phyloP scores from a whole-genome alignment of 2,329 filamentous ascomycete genomes.

The Aspergillus jensenii region DNA sequence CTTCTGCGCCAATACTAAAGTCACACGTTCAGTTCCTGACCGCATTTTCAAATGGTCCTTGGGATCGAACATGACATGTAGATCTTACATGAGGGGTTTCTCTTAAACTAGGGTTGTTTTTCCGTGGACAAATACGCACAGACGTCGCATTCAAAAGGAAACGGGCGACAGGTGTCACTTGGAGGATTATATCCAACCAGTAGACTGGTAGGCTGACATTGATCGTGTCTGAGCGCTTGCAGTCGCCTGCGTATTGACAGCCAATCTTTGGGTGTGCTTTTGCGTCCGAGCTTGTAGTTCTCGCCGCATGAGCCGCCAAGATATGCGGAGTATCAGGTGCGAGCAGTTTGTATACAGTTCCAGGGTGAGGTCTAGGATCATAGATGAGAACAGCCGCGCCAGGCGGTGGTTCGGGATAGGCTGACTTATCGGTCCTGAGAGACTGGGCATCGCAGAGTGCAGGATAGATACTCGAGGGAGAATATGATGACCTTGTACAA shows the following conservation, averaged over 20 bases:
- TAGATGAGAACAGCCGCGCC: conserved; percentile 21
- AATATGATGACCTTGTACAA: conserved; percentile 24
- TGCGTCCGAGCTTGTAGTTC: conserved; percentile 25
- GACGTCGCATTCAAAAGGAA: not conserved
- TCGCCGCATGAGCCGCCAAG: conserved; percentile 28
- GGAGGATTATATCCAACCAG: conserved; percentile 19
- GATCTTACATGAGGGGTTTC: not conserved
- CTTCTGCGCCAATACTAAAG: not conserved
- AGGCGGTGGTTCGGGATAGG: conserved; percentile 13
- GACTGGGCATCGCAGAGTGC: conserved; percentile 19
- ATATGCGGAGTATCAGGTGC: conserved; percentile 24
- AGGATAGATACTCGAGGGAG: conserved; percentile 16
- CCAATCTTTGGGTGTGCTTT: conserved; percentile 28
- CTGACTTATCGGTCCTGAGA: conserved; percentile 1
- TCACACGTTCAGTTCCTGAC: conserved; percentile 6
- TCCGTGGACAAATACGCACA: not conserved
- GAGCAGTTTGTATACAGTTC: conserved; percentile 24
- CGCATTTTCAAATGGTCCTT: not conserved
- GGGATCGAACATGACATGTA: not conserved
- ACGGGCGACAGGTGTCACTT: not conserved
- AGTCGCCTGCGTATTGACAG: conserved; percentile 24
- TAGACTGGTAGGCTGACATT: conserved; percentile 18
- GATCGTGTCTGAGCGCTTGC: conserved; percentile 24
- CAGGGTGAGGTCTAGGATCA: conserved; percentile 22
- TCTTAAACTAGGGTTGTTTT: not conserved